A percentile compares a stretch with the other conserved stretches of the same genome.
Evolutionary conservation across 2,329 filamentous ascomycete species (phyloP).

Genomic region (Cytospora mali): DNA sequence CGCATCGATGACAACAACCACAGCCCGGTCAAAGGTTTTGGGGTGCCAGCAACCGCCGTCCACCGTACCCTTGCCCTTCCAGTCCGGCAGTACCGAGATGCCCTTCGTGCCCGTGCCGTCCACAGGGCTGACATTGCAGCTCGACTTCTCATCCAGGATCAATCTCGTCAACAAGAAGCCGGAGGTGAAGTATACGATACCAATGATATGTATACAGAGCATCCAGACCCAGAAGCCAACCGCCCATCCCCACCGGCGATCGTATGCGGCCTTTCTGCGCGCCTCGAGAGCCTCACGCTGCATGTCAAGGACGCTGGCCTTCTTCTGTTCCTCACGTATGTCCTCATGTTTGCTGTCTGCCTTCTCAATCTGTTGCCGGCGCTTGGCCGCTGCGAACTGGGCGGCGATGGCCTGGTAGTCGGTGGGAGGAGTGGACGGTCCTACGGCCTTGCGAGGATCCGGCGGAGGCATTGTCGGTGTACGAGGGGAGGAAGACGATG

Average conservation of each 20-base stretch:
- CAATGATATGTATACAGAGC: conserved; percentile 73
- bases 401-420: conserved; percentile 58
- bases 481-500: background rate
- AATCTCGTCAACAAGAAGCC: conserved; percentile 90
- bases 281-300: conserved; percentile 52
- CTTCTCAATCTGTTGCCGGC: conserved; percentile 48
- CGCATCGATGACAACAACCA: conserved; percentile 89
- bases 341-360: conserved; percentile 34
- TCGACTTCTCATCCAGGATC: conserved; percentile 75
- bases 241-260: conserved; percentile 59
- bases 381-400: conserved; percentile 57
- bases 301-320: conserved; percentile 45
- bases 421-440: conserved; percentile 35
- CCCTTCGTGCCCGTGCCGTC: conserved; percentile 46
- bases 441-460: conserved; percentile 28
- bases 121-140: conserved; percentile 60
- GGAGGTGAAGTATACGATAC: conserved; percentile 89
- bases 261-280: conserved; percentile 52
- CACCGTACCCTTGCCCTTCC: conserved; percentile 46
- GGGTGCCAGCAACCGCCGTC: conserved; percentile 91
- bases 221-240: conserved; percentile 71
- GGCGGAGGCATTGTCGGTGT: conserved; percentile 35
- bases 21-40: conserved; percentile 87
- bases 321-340: conserved; percentile 34
- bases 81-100: conserved; percentile 46